These are phyloP conservation scores for Agrocybe chaxingu DNA, from an alignment of 768 basidiomycete species.

Conservation along the genomic window DNA sequence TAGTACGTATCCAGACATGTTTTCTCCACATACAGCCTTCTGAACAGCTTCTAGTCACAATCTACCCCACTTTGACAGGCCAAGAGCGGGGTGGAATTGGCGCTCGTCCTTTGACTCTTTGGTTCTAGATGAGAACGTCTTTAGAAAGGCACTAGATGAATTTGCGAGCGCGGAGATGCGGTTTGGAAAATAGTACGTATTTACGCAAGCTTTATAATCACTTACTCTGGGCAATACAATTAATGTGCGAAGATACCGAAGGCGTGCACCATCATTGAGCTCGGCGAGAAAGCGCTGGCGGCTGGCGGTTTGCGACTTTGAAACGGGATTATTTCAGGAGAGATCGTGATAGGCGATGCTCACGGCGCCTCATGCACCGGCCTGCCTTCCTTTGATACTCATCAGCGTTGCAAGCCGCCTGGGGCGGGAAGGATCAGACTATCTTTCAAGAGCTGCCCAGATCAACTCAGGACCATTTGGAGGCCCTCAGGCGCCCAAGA, in stretches of 20 bases:
- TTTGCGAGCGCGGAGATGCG: constrained; percentile 75
- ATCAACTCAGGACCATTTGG: no score
- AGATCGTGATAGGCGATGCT: no score
- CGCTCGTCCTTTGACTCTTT: constrained; percentile 13
- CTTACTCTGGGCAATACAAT: background rate
- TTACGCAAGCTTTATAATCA: constrained; percentile 6
- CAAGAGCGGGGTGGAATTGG: constrained; percentile 9
- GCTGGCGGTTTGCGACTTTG: no score
- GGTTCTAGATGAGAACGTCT: constrained; percentile 50
- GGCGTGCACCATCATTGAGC: background rate
- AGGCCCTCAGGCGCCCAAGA: no score
- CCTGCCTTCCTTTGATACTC: no score
- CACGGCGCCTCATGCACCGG: no score
- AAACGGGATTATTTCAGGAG: no score
- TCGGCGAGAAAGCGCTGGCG: no score
- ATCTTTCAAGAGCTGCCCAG: no score
- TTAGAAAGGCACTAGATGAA: constrained; percentile 70
- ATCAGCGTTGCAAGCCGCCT: no score
- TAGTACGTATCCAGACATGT: constrained; percentile 43
- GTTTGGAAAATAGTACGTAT: constrained; percentile 62
- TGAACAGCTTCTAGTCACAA: constrained; percentile 25
- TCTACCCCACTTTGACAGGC: constrained; percentile 13
- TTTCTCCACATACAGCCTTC: background rate
- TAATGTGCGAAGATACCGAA: background rate
- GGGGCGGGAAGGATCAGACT: no score